A percentile compares a stretch with the other conserved stretches of the same genome.
These are phyloP conservation scores for Amanita inopinata DNA, from an alignment of 768 basidiomycete species.

Conservation along the genomic window DNA sequence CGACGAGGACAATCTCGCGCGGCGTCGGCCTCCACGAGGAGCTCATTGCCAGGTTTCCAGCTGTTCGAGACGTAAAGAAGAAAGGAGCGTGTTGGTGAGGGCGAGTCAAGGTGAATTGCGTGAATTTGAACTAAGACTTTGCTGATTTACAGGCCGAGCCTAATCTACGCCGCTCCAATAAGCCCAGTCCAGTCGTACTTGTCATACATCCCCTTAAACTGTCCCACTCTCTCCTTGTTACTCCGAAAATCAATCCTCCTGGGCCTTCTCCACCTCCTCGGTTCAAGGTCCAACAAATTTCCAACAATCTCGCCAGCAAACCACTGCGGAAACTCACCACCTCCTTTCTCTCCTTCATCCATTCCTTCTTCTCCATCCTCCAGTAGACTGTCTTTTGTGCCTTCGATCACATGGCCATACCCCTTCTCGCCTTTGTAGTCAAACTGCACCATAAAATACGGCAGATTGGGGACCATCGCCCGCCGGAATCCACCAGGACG, in stretches of 20 bases:
- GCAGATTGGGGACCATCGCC: conserved; percentile 92
- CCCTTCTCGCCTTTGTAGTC: conserved; percentile 97
- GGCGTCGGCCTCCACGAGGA: conserved; percentile 10
- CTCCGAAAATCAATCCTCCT: conserved; percentile 58
- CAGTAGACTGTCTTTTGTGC: conserved; percentile 54
- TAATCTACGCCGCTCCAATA: conserved; percentile 29
- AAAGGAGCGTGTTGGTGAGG: not conserved
- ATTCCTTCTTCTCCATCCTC: conserved; percentile 49
- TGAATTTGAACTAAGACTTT: too few species aligned
- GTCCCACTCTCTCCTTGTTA: conserved; percentile 59
- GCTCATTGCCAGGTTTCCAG: too few species aligned
- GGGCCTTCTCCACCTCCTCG: conserved; percentile 79
- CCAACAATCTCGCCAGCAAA: conserved; percentile 96
- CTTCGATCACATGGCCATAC: conserved; percentile 97
- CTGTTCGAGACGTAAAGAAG: not conserved
- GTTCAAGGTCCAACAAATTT: conserved; percentile 79
- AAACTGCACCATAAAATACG: conserved; percentile 99
- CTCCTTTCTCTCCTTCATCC: conserved; percentile 84
- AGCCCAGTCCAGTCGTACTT: conserved; percentile 77
- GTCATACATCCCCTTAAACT: conserved; percentile 68
- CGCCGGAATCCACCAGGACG: conserved; percentile 90
- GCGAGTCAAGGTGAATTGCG: not conserved
- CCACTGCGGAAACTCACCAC: conserved; percentile 85
- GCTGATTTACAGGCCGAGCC: too few species aligned
- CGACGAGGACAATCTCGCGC: conserved; percentile 13